Evolutionary conservation across 352 stramenopile species (phyloP), one percentile per base, ranked within the genome.

Genomic region (Phytophthora brassicae): DNA sequence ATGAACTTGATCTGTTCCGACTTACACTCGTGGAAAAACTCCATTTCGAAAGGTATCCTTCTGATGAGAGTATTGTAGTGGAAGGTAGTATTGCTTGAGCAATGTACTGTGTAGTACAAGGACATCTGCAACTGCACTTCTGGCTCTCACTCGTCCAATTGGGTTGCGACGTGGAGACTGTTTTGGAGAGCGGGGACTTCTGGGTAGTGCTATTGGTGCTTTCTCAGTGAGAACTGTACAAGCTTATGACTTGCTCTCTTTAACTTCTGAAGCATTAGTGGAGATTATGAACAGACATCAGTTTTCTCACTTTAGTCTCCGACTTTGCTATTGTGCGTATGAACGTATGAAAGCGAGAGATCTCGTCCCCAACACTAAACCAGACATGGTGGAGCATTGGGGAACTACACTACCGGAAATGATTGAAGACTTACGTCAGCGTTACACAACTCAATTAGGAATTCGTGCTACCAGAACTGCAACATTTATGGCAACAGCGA

Each of bases 41-140:
- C 2, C 72, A 74, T n/a, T 89, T 89, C 39, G 75, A 89, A 49
- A 72, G 77, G n/a, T 91, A 85, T 22, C 82, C 79, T 2, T 73
- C 77, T 5, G 78, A 79, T 26, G 82, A 91, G 39, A 61, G 35
- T 24, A 79, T 89, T 6, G 59, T 91, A 0, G 63, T 79, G 20
- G 79, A 91, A 66, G 82, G 82, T 0, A 81, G 66, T 19, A 85
- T 89, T 51, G 49, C 70, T 6, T 75, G 72, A 29, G 68, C 76
- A 14, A 86, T 88, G 77, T 89, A 88, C 55, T 89, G 89, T 56
- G 82, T 91, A 31, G 51, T 92, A 11, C 75, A 77, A 5, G 82
- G 82, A 0, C 46, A 84, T 13, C 60, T 92, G 3, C 71, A 76
- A 6, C 56, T 75, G 6, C 60, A 81, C 28, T 77, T 16, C 17